Percentiles rank a stretch among this genome's conserved stretches.
Evolutionary conservation across 768 basidiomycete species (phyloP).

Genomic region (Chiua virens): DNA sequence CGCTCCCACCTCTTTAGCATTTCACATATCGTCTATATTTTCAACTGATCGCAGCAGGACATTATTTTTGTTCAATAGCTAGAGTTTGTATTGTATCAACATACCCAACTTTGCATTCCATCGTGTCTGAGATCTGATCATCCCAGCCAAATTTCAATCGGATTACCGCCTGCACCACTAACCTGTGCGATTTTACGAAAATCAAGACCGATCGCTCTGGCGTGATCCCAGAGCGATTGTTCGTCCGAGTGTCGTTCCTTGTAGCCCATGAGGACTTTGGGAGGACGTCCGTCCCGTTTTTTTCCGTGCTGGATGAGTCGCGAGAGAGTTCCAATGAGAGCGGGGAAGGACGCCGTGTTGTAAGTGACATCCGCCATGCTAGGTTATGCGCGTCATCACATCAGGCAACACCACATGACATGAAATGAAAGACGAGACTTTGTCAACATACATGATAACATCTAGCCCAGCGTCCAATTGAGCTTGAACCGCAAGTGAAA

Average conservation of each 20-base stretch:
- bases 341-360: slow-evolving; percentile 82
- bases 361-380: slow-evolving; percentile 95
- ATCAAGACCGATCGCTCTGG: slow-evolving; percentile 47
- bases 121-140: slow-evolving; percentile 5
- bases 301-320: slow-evolving; percentile 38
- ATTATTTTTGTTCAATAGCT: background rate
- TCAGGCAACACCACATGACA: background rate
- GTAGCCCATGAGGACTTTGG: slow-evolving; percentile 72
- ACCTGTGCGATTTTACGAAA: slow-evolving; percentile 57
- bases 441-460: slow-evolving; percentile 61
- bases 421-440: background rate
- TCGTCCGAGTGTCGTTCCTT: slow-evolving; percentile 83
- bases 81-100: slow-evolving; percentile 9
- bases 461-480: slow-evolving; percentile 47
- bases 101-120: slow-evolving; percentile 2
- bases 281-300: slow-evolving; percentile 29
- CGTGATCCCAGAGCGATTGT: slow-evolving; percentile 69
- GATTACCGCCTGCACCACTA: slow-evolving; percentile 58
- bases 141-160: slow-evolving; percentile 74
- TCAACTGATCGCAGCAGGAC: background rate
- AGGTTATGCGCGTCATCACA: background rate
- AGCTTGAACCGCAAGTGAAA: slow-evolving; percentile 49
- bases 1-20: slow-evolving; percentile 70
- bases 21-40: background rate
- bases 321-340: slow-evolving; percentile 67